These are phyloP conservation scores for Jatropha podagrica DNA, from an alignment of 441 rosid genomes.

Conservation along the genomic window DNA sequence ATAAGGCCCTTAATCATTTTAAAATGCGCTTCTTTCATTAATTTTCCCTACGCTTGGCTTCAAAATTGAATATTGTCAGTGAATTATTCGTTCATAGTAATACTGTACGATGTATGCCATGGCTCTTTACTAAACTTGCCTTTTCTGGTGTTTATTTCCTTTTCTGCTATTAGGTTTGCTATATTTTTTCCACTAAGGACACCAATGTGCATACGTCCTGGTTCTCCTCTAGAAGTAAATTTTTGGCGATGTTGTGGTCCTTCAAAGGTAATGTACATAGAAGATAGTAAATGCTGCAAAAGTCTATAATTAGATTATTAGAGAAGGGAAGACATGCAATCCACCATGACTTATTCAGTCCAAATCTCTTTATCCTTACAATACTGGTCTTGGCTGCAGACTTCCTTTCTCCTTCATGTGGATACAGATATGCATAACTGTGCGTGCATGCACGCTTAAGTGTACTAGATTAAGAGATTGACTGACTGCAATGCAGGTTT, in stretches of 20 bases:
- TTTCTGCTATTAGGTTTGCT: constrained; percentile 63
- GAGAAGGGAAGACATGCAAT: not conserved
- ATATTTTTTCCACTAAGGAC: constrained; percentile 90
- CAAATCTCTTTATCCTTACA: not conserved
- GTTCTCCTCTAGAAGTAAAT: constrained; percentile 70
- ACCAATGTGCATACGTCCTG: constrained; percentile 59
- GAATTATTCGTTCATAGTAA: not conserved
- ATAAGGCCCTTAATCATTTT: not conserved
- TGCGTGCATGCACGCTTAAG: not conserved
- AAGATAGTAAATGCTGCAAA: not conserved
- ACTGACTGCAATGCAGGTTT: constrained; percentile 53
- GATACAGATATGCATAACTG: not conserved
- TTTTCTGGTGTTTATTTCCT: not conserved
- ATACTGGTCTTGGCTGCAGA: not conserved
- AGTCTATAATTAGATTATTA: not conserved
- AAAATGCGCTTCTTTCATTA: not conserved
- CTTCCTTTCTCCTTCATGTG: not conserved
- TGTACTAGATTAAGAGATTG: not conserved
- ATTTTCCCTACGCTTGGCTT: not conserved
- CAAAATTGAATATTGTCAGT: not conserved
- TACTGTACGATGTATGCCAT: not conserved
- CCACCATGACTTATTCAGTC: not conserved
- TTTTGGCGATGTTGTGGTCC: constrained; percentile 93
- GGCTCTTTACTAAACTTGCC: not conserved
- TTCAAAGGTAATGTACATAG: constrained; percentile 52